Base-by-base conservation (phyloP, 345 rosid genomes). In the Eucalyptus virginea region DNA sequence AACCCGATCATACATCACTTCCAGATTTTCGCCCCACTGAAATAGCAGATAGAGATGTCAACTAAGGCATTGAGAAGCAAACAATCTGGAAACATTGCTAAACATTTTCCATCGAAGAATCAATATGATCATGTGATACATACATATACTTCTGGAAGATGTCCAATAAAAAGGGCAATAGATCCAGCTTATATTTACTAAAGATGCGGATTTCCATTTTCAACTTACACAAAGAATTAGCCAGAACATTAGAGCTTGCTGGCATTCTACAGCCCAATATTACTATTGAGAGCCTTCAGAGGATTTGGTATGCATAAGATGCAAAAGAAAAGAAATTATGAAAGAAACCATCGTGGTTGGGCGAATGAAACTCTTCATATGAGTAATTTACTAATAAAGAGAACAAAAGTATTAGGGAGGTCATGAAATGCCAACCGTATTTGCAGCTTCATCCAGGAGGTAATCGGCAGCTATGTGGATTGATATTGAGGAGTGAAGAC, bases 401-500 rank as follows among this genome's bases (percentile, higher is more conserved):
- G 85, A 77, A 40, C 85, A 40, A 77, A 72, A 40, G 85, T 40
- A 21, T 44, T 44, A 37, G 83, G 83, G 47, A 37, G 30, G 47
- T 77, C 85, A 77, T 40, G 85, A 77, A 77, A 77, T 77, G 47
- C 45, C 47, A 40, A 96, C 99, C 97, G 86, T 86, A 92, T 93
- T 94, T 67, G 90, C 93, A 86, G 94, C 89, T 94, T 98, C 98
- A 85, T 98, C 99, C 87, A 97, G 96, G 87, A 98, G 93, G 93
- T 96, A 98, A 88, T 96, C 97, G 24, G 97, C 93, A 87, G 98
- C 99, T 88, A 97, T 95, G 89, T 97, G 99, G 90, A 95, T 90
- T 13, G 99, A 95, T 88, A 98, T 98, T 86, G 99, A 98, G 67
- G 99, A 97, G 91, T 98, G 99, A 90, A 97, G 97, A 88, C 99